A percentile compares a stretch with the other conserved stretches of the same genome.
These are phyloP conservation scores for Metroxylon sagu DNA, from an alignment of 176 grass and related monocot genomes.

Conservation along the genomic window DNA sequence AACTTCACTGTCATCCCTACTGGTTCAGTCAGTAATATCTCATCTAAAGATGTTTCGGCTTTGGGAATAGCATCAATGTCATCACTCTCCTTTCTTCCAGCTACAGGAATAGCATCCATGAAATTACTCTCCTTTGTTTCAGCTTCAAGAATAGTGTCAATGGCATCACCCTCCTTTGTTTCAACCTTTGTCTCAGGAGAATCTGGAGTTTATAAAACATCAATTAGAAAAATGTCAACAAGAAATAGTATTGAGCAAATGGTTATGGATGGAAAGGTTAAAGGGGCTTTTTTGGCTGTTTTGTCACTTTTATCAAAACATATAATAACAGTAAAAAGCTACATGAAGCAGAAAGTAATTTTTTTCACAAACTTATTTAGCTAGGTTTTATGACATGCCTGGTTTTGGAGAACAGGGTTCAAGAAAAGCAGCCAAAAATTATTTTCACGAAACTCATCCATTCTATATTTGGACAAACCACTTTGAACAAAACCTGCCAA, in stretches of 20 bases:
- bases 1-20: slow-evolving; percentile 26
- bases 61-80: slow-evolving; percentile 27
- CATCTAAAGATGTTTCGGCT: slow-evolving; percentile 45
- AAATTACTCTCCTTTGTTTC: slow-evolving; percentile 16
- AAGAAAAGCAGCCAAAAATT: no score
- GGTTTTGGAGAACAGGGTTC: no score
- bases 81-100: slow-evolving; percentile 28
- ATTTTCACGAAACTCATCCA: no score
- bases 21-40: slow-evolving; percentile 38
- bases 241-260: no score
- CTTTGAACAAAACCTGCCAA: no score
- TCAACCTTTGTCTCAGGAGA: slow-evolving; percentile 22
- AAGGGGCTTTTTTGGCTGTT: no score
- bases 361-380: no score
- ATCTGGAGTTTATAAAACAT: slow-evolving; percentile 4
- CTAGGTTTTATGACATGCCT: no score
- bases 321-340: not conserved
- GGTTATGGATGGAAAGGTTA: no score
- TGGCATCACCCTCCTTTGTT: slow-evolving; percentile 17
- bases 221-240: not conserved
- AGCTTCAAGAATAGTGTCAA: slow-evolving; percentile 29
- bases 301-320: no score
- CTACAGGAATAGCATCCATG: slow-evolving; percentile 21
- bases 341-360: not conserved
- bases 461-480: no score